Percentiles rank a stretch among this genome's conserved stretches.
phyloP scores from a whole-genome alignment of 148 eudicot species.

The Camellia granthamiana region DNA sequence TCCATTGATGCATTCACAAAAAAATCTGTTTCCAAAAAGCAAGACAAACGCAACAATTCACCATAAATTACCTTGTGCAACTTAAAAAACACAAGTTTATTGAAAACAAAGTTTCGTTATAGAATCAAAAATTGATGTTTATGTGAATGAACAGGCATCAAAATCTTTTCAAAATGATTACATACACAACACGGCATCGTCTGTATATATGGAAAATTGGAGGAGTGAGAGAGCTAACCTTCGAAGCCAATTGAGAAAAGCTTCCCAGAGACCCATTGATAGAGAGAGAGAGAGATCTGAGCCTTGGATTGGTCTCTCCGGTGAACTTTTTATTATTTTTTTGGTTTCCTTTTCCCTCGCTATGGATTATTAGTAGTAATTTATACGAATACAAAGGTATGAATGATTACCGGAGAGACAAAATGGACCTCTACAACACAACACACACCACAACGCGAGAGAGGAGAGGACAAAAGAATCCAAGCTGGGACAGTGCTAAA shows the following conservation, averaged over 20 bases:
- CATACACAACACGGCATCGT: background rate
- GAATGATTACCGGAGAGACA: too few species aligned
- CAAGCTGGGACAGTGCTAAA: too few species aligned
- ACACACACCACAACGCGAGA: too few species aligned
- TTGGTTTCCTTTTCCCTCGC: background rate
- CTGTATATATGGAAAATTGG: background rate
- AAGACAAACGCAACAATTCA: background rate
- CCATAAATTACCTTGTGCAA: background rate
- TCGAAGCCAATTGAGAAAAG: conserved; percentile 5
- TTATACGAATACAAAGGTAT: too few species aligned
- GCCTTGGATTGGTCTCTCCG: background rate
- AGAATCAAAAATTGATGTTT: background rate
- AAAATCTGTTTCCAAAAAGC: background rate
- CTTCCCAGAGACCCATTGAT: background rate
- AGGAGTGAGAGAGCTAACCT: background rate
- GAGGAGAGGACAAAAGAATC: too few species aligned
- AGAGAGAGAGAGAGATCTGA: background rate
- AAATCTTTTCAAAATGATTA: background rate
- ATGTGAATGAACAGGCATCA: background rate
- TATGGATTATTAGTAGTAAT: background rate
- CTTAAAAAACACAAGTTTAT: background rate
- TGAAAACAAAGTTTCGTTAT: background rate
- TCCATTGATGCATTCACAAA: background rate
- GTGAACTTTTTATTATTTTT: too few species aligned
- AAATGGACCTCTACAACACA: too few species aligned